Base-by-base conservation (phyloP, 805 yeast species). In the Starmera quercuum region DNA sequence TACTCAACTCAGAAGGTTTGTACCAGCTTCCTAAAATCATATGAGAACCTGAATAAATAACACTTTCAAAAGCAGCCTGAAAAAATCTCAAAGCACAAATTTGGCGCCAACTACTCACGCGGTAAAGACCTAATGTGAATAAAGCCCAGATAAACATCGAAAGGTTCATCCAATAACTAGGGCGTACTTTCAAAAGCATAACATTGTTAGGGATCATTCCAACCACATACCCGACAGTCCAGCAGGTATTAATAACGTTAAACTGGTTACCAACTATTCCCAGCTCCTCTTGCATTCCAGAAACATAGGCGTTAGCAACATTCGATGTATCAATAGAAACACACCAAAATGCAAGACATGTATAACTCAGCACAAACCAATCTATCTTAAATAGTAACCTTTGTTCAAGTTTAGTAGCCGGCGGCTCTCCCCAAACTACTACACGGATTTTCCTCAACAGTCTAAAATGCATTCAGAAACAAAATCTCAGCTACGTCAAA, bases 191-290 rank as follows among this genome's bases (percentile, higher is more conserved):
- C 37, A 73, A 49, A 14, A 74, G 49, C 23, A 74, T 61, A 41
- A 78, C 40, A 42, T 77, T 76, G 45, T 75, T 68, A 2, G 87
- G 87, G 24, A 79, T 53, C 64, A 75, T 70, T 7, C 76, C 77
- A 14, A 78, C 60, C 20, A 72, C 68, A 48, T 75, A 75, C 3
- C 86, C 87, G 7, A 73, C 65, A 16, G 70, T 73, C 53, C 74
- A 77, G 33, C 71, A 65, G 0, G 81, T 73, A 38, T 69, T 71
- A 33, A 75, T 60, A 26, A 69, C 39, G 46, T 75, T 74, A 40
- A 63, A 66, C 36, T 75, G 66, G 37, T 69, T 54, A 10, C 76
- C 75, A 26, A 47, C 39, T 62, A 74, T 58, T 4, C 56, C 42
- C 36, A 73, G 44, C 34, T 70, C 82, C 36, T 73, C 75, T 42